These are phyloP conservation scores for Tirmania nivea DNA, from an alignment of 495 filamentous ascomycete genomes.

Conservation along the genomic window DNA sequence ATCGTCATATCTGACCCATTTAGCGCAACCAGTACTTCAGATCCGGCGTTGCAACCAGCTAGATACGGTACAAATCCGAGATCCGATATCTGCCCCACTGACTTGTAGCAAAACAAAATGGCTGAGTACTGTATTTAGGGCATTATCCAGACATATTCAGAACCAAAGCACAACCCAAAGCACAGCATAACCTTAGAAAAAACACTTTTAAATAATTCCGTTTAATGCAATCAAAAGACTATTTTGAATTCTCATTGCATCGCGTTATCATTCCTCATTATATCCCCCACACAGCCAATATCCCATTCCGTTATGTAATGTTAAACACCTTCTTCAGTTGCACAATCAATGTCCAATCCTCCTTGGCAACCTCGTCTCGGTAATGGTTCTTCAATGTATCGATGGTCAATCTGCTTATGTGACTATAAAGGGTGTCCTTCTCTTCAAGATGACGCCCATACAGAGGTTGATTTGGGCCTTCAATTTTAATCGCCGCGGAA, in stretches of 20 bases:
- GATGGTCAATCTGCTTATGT: constrained; percentile 70
- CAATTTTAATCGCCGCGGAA: constrained; percentile 92
- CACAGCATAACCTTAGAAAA: too few species aligned
- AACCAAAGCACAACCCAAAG: too few species aligned
- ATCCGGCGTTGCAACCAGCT: too few species aligned
- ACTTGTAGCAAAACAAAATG: too few species aligned
- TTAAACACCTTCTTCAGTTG: constrained; percentile 95
- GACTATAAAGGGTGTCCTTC: constrained; percentile 66
- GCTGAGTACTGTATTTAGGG: too few species aligned
- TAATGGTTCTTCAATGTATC: constrained; percentile 95
- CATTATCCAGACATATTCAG: too few species aligned
- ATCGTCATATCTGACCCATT: too few species aligned
- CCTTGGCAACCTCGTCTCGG: constrained; percentile 66
- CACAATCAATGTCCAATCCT: constrained; percentile 74
- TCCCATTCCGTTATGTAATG: constrained; percentile 34
- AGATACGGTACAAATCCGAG: too few species aligned
- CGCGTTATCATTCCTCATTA: background rate
- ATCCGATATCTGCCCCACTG: too few species aligned
- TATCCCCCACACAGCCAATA: background rate
- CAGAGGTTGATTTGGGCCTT: constrained; percentile 79
- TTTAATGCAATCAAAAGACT: background rate
- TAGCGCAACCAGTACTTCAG: too few species aligned
- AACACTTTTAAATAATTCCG: background rate
- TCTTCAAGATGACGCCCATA: constrained; percentile 95
- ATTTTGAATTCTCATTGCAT: background rate